Base-by-base conservation (phyloP, 768 basidiomycete genomes). In the Dictyophora rubrovolvata region DNA sequence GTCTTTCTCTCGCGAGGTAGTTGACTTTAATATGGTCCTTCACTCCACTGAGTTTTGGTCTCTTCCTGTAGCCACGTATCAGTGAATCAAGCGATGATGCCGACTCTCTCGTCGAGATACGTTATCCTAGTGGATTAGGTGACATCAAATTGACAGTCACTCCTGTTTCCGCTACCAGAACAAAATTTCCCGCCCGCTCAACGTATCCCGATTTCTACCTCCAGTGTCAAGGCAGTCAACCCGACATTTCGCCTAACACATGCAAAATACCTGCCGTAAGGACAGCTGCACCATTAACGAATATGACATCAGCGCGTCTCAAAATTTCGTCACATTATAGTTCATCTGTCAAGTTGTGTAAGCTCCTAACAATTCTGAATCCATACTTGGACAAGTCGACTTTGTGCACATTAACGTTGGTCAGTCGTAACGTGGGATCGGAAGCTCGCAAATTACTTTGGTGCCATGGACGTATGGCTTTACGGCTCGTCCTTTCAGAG, bases 121-220 rank as follows among this genome's bases (percentile, higher is more conserved):
- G 57, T n/a, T 59, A 59, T 28, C 57, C 57, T 12, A 59, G 23
- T 28, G 57, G 57, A n/a, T 51, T 59, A 14, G 57, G 57, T 11
- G 34, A 36, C 49, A 59, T 59, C 16, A 59, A 42, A 52, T 51
- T 51, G 28, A 34, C 50, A 12, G 20, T 51, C 50, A 34, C 50
- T 51, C 50, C 23, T 6, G 17, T 51, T 20, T 35, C 48, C 12
- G n/a, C 7, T 10, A n/a, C n/a, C 10, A 35, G 2, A 36, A 23
- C 50, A 18, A 17, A 21, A n/a, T 28, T 17, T 7, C 48, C 49
- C 28, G 33, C 57, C n/a, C 47, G 50, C 20, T 59, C 57, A 23
- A 59, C 57, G 11, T 59, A 59, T 34, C 57, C 57, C 12, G 18
- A 51, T n/a, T 50, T 59, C 48, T 36, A 52, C 50, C 50, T 51